A percentile compares a stretch with the other conserved stretches of the same genome.
These are phyloP conservation scores for Plectosphaerella cucumerina DNA, from an alignment of 2,329 filamentous ascomycete genomes.

Conservation along the genomic window DNA sequence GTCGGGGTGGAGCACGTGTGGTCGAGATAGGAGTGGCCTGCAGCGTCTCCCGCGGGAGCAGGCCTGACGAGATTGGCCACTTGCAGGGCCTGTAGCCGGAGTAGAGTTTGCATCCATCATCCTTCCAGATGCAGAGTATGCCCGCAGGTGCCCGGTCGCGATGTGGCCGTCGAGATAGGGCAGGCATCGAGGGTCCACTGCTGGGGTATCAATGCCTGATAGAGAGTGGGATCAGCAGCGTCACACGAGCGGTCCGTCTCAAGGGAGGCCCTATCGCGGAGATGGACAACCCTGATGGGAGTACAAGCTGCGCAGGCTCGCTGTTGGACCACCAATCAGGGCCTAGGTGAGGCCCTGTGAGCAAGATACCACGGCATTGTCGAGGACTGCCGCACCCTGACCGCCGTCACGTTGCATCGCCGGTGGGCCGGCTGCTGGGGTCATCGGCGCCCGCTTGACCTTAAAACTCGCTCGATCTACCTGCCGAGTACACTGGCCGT, in stretches of 20 bases:
- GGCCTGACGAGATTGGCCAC: background rate
- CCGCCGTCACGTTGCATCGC: background rate
- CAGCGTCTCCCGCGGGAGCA: background rate
- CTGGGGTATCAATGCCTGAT: background rate
- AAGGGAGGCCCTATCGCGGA: background rate
- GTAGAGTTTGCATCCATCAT: background rate
- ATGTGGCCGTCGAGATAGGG: background rate
- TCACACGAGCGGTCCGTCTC: background rate
- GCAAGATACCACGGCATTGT: background rate
- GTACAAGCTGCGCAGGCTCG: background rate
- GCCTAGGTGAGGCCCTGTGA: too few relatives aligned
- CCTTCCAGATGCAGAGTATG: background rate
- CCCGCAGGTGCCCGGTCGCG: background rate
- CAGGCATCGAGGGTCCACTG: background rate
- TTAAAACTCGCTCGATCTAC: background rate
- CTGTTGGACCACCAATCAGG: background rate
- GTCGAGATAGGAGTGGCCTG: too few relatives aligned
- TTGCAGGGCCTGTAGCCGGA: background rate
- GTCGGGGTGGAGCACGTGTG: too few relatives aligned
- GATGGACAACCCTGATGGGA: background rate
- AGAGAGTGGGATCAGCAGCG: background rate
- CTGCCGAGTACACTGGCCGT: background rate
- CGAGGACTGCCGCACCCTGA: background rate
- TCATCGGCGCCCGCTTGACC: background rate
- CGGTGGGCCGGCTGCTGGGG: background rate